Percentiles rank a stretch among this genome's conserved stretches.
Conservation (phyloP, 2,329 filamentous ascomycete species). For the Clonostachys solani region DNA sequence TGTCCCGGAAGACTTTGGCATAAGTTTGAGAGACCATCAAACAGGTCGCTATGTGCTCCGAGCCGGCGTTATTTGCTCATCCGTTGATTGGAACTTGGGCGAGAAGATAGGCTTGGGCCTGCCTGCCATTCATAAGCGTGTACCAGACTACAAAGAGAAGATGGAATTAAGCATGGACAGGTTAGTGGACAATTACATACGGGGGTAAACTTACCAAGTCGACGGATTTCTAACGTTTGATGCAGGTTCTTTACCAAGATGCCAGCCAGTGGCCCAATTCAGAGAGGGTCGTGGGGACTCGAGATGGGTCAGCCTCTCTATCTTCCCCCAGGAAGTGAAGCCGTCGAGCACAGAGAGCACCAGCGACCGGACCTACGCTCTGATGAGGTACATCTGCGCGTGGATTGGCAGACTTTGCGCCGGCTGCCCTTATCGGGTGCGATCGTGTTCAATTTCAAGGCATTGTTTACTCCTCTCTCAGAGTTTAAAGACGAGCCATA, state of each 20-base stretch:
- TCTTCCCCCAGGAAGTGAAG: constrained; percentile 64
- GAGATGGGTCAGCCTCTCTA: constrained; percentile 73
- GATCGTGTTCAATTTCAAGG: constrained; percentile 86
- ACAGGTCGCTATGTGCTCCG: constrained; percentile 72
- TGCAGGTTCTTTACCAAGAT: constrained; percentile 76
- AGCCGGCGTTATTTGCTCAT: constrained; percentile 73
- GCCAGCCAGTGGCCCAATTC: constrained; percentile 69
- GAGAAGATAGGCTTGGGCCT: constrained; percentile 70
- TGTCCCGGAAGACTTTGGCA: constrained; percentile 78
- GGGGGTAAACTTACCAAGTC: not conserved
- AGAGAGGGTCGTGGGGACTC: constrained; percentile 80
- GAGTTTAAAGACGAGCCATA: constrained; percentile 70
- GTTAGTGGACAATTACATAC: constrained; percentile 31
- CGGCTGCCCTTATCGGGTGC: constrained; percentile 71
- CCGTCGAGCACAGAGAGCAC: constrained; percentile 52
- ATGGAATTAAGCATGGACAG: constrained; percentile 86
- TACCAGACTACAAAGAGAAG: constrained; percentile 84
- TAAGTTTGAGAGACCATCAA: constrained; percentile 67
- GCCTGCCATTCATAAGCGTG: constrained; percentile 65
- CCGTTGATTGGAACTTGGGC: constrained; percentile 74
- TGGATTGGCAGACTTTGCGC: constrained; percentile 86
- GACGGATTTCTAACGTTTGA: not conserved
- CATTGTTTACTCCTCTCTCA: constrained; percentile 70
- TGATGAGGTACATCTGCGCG: constrained; percentile 63
- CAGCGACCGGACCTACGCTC: constrained; percentile 54